A percentile compares a stretch with the other conserved stretches of the same genome.
Conservation (phyloP, 805 yeast genomes). For the Barnettozyma sucrosica region DNA sequence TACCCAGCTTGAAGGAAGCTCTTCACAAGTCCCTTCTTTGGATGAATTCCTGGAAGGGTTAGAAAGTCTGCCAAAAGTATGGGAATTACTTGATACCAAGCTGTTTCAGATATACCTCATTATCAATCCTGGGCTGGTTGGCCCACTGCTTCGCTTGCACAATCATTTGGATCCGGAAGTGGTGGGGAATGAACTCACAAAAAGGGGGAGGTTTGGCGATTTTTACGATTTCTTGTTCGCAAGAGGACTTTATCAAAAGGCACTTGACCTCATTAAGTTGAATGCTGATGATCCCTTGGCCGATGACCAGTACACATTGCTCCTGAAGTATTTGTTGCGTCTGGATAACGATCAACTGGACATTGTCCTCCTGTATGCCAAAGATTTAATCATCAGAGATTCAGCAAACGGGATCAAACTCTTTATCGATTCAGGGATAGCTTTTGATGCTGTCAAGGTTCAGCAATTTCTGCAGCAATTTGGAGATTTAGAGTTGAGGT, state of each 20-base stretch:
- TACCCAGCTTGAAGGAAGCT: not conserved
- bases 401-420: conserved; percentile 38
- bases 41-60: conserved; percentile 12
- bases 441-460: conserved; percentile 45
- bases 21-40: not conserved
- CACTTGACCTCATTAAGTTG: conserved; percentile 52
- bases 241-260: conserved; percentile 56
- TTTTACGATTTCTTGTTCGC: conserved; percentile 72
- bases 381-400: conserved; percentile 19
- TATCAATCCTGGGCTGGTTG: conserved; percentile 67
- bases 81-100: conserved; percentile 61
- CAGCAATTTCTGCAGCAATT: conserved; percentile 43
- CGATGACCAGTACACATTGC: conserved; percentile 15
- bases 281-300: conserved; percentile 17
- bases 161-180: conserved; percentile 66
- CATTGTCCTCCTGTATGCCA: conserved; percentile 50
- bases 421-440: conserved; percentile 53
- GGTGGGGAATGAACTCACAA: conserved; percentile 49
- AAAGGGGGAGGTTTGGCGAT: conserved; percentile 51
- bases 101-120: conserved; percentile 68
- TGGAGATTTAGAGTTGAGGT: conserved; percentile 34
- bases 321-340: conserved; percentile 50
- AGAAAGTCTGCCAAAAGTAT: conserved; percentile 32
- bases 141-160: conserved; percentile 72
- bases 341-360: conserved; percentile 44